Percentiles rank a stretch among this genome's conserved stretches.
phyloP scores from a whole-genome alignment of 2,329 filamentous ascomycete species.

The Magnaporthiopsis incrustans region DNA sequence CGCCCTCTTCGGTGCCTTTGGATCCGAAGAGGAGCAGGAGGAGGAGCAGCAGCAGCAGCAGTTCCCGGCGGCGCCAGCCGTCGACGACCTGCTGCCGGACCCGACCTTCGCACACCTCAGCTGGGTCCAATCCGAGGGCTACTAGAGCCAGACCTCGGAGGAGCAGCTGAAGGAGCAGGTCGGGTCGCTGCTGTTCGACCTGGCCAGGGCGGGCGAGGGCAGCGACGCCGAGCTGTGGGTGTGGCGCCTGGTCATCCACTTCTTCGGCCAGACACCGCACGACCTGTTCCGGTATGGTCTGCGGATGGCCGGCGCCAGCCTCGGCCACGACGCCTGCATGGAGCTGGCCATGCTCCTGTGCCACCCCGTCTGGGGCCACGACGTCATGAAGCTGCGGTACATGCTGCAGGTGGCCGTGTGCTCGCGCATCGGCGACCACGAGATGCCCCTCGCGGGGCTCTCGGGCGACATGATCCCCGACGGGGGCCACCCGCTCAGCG shows the following conservation, averaged over 20 bases:
- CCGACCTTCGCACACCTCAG: constrained; percentile 2
- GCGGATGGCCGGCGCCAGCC: background rate
- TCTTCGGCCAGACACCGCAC: constrained; percentile 5
- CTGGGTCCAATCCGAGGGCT: constrained; percentile 4
- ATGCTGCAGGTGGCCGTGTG: constrained; percentile 5
- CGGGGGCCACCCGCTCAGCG: background rate
- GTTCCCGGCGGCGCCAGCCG: background rate
- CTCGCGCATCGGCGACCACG: constrained; percentile 5
- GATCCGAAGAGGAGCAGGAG: background rate
- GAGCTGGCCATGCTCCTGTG: constrained; percentile 5
- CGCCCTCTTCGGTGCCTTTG: too few relatives aligned
- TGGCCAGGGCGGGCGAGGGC: background rate
- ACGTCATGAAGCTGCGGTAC: constrained; percentile 4
- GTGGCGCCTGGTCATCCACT: constrained; percentile 7
- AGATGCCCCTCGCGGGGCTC: constrained; percentile 3
- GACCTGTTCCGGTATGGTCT: constrained; percentile 9
- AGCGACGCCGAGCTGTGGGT: constrained; percentile 7
- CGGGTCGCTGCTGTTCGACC: background rate
- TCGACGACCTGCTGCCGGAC: constrained; percentile 1
- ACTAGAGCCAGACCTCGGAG: background rate
- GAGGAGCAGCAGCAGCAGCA: too few relatives aligned
- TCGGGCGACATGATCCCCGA: background rate
- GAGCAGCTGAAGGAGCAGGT: background rate
- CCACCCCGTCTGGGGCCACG: constrained; percentile 6
- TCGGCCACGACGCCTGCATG: background rate